phyloP scores from a whole-genome alignment of 179 eudicot species.

The Corrigiola litoralis region DNA sequence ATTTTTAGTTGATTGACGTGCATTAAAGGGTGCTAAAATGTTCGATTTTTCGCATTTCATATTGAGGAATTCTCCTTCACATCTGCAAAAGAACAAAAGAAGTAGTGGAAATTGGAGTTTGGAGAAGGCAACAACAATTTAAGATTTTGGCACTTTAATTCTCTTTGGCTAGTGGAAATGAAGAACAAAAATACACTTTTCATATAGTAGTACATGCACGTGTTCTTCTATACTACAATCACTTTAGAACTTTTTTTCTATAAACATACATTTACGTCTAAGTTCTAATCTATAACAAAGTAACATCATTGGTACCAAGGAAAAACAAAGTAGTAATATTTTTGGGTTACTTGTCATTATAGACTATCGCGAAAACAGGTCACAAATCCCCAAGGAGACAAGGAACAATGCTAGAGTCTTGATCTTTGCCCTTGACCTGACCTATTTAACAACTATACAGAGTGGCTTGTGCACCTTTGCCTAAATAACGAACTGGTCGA shows the following conservation, averaged over 20 bases:
- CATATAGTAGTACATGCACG: slow-evolving; percentile 9
- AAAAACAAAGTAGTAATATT: too few species aligned
- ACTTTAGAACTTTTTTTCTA: not conserved
- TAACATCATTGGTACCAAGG: too few species aligned
- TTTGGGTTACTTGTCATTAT: too few species aligned
- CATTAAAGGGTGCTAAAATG: slow-evolving; percentile 12
- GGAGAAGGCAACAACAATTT: slow-evolving; percentile 7
- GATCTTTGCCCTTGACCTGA: too few species aligned
- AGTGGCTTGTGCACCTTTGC: too few species aligned
- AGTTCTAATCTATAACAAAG: not conserved
- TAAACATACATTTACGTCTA: not conserved
- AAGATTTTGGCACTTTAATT: not conserved
- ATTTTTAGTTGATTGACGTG: slow-evolving; percentile 5
- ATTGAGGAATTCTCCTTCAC: not conserved
- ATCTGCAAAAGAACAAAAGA: not conserved
- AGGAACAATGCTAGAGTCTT: too few species aligned
- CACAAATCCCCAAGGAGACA: too few species aligned
- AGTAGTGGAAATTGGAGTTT: slow-evolving; percentile 1
- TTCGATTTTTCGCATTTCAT: slow-evolving; percentile 17
- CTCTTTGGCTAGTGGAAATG: not conserved
- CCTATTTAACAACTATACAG: too few species aligned
- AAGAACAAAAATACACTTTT: slow-evolving; percentile 13
- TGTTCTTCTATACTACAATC: not conserved
- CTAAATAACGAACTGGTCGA: too few species aligned
- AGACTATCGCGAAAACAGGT: too few species aligned